Base-by-base conservation (phyloP, 345 rosid species). In the Brassica nigra region DNA sequence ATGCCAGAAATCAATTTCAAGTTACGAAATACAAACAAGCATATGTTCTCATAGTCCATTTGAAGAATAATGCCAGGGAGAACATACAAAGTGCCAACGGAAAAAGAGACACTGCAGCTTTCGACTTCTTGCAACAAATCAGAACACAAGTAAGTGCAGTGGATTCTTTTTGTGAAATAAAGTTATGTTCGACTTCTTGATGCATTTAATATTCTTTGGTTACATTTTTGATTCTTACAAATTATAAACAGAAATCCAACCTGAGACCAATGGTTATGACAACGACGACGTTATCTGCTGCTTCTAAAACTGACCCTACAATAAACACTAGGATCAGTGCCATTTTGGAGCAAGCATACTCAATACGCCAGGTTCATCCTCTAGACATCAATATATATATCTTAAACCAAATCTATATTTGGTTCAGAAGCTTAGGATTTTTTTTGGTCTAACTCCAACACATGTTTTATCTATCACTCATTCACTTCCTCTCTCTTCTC, bases 341-440 rank as follows among this genome's bases (percentile, higher is more conserved):
- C 33, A 92, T 95, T 72, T 74, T 95, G 83, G 86, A 91, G 89
- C 91, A 95, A 85, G 99, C 98, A 68, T 87, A 83, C 82, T 94
- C 98, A 15, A 92, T 95, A 74, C 93, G 98, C 68, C 98, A 92
- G 96, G 98, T 92, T 76, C 70, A 58, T 29, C 18, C 36, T 30
- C 61, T 68, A 10, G 9, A 6, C n/a, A 23, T 52, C 31, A 58
- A 33, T 30, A 29, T 67, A 18, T 71, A 72, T 3, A 23, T 23
- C 27, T 23, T 23, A 59, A 27, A 4, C 29, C 16, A 11, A 67
- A 65, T 73, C n/a, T 57, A 67, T 70, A 28, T 62, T 29, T 62
- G 64, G 23, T 18, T 75, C 14, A 31, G 75, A 71, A 64, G 36
- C 28, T 16, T 62, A 34, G 12, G 52, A 33, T 62, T 49, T 49